phyloP scores from a whole-genome alignment of 768 basidiomycete species.

The Mycena chlorophos region DNA sequence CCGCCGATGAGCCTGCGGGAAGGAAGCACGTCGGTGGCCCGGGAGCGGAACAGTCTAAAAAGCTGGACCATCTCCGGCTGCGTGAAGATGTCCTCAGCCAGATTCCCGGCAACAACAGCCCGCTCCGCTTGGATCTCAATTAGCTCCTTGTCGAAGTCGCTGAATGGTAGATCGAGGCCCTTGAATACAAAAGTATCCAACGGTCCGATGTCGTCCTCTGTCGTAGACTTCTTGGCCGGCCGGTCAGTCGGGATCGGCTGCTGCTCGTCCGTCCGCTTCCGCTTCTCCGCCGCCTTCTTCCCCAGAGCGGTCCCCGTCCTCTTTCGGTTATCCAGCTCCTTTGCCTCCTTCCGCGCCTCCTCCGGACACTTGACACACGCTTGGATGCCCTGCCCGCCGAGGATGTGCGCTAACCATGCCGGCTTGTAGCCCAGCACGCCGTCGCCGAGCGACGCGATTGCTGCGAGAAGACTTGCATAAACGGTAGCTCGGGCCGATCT shows the following conservation, averaged over 20 bases:
- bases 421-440: background rate
- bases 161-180: conserved; percentile 7
- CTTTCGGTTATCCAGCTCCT: background rate
- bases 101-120: background rate
- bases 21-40: conserved; percentile 1
- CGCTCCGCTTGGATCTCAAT: conserved; percentile 5
- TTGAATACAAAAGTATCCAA: background rate
- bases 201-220: background rate
- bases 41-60: conserved; percentile 4
- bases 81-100: background rate
- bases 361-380: conserved; percentile 1
- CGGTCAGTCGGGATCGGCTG: background rate
- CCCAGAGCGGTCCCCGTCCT: background rate
- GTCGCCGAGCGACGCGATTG: background rate
- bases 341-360: background rate
- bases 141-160: background rate
- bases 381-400: background rate
- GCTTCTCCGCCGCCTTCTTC: background rate
- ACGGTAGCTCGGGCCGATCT: background rate
- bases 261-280: background rate
- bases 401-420: conserved; percentile 6
- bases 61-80: conserved; percentile 8
- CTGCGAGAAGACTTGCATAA: background rate
- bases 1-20: conserved; percentile 6
- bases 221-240: background rate